These are phyloP conservation scores for Beauveria caledonica DNA, from an alignment of 2,329 filamentous ascomycete genomes.

Conservation along the genomic window DNA sequence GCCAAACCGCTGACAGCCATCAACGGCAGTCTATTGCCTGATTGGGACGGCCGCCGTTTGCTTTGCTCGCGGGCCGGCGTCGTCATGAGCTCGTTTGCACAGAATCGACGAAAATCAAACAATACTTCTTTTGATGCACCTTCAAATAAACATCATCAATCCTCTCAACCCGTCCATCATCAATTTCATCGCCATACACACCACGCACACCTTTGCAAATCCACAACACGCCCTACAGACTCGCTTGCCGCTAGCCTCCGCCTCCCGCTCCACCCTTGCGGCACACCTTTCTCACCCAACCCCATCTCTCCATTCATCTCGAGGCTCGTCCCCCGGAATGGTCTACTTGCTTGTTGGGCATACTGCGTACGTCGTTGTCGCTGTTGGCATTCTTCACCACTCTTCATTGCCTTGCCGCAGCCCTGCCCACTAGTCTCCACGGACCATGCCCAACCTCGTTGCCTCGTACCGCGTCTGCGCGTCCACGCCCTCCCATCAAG, in stretches of 20 bases:
- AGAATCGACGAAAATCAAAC: background rate
- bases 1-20: background rate
- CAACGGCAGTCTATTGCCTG: background rate
- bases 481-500: background rate
- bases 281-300: background rate
- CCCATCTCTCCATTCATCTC: background rate
- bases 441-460: too few relatives aligned
- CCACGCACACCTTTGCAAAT: background rate
- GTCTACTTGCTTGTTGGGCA: background rate
- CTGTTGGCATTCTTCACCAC: too few relatives aligned
- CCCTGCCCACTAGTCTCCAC: too few relatives aligned
- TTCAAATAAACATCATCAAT: too few relatives aligned
- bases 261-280: background rate
- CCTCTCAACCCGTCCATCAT: background rate
- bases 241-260: background rate
- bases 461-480: background rate
- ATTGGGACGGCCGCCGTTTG: background rate
- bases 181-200: background rate
- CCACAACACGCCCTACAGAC: background rate
- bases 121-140: too few relatives aligned
- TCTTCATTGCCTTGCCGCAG: too few relatives aligned
- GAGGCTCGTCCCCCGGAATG: background rate
- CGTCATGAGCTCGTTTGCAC: too few relatives aligned
- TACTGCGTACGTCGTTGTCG: too few relatives aligned
- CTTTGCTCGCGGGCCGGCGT: background rate